Evolutionary conservation across 2,329 filamentous ascomycete species (phyloP), one percentile per base, ranked within the genome.

Genomic region (Xylariaceae sp.): DNA sequence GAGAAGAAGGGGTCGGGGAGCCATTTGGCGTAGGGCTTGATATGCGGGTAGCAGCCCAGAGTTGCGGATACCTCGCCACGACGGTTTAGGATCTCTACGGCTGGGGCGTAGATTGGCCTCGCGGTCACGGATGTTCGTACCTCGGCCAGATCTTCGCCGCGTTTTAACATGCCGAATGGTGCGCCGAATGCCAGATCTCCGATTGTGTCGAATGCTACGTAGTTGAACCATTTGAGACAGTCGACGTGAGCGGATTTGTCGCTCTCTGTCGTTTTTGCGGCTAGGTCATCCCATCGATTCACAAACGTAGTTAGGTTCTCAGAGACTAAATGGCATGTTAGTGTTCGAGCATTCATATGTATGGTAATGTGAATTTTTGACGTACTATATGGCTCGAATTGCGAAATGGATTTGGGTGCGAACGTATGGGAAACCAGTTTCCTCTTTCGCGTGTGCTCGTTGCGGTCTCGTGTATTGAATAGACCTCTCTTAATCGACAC

Each of bases 391-490:
- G 90, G 88, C 74, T 96, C 91, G 66, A 96, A 95, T 67, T 96
- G 85, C 53, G 80, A 79, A 48, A 96, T 80, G 10, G 83, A 89
- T 73, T 93, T 95, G 55, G 86, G 79, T 13, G 86, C 89, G 73
- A 96, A 96, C 31, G 89, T 94, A 69, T 96, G 90, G 1, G 89
- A 85, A 44, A 96, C 83, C 2, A 89, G 86, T 79, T 96, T 96
- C 63, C 91, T 83, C 79, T 96, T 97, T 57, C 91, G 84, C 0
- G 87, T 86, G 69, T 97, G 91, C 65, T 96, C 89, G 0, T 77
- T 76, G 45, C 92, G 82, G 71, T 92, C 84, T 31, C 92, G 80
- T 0, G 91, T 96, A 71, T 95, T 96, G 82, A 96, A 97, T 12
- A 97, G 78, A 17, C 90, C 90, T 12, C 89, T 83, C 46, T 81